Percentiles rank a stretch among this genome's conserved stretches.
Conservation (phyloP, 2,329 filamentous ascomycete species). For the Uncinocarpus reesii region DNA sequence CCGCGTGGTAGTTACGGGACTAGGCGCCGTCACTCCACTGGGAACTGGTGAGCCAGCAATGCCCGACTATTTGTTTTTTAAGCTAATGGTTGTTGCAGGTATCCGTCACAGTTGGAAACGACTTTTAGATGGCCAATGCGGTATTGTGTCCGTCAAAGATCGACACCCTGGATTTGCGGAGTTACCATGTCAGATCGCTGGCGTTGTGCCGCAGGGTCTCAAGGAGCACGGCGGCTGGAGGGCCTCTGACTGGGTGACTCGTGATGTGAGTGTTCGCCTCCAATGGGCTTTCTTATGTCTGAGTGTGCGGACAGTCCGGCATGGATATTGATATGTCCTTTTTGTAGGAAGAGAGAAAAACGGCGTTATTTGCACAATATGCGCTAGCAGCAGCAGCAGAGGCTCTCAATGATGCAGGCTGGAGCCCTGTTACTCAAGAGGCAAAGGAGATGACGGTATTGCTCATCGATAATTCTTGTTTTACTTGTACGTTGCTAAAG, state of each 20-base stretch:
- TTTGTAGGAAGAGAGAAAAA: conserved; percentile 59
- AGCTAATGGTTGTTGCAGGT: conserved; percentile 37
- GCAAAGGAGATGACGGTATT: conserved; percentile 61
- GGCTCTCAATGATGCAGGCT: conserved; percentile 72
- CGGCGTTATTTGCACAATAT: conserved; percentile 88
- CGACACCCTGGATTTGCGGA: conserved; percentile 55
- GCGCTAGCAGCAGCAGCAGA: conserved; percentile 78
- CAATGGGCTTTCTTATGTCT: background rate
- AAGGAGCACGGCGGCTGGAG: conserved; percentile 37
- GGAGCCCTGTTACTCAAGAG: conserved; percentile 52
- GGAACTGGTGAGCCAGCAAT: conserved; percentile 53
- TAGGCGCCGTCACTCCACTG: conserved; percentile 72
- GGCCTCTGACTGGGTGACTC: conserved; percentile 36
- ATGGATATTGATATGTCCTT: background rate
- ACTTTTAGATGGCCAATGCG: conserved; percentile 68
- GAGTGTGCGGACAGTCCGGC: background rate
- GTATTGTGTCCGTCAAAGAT: conserved; percentile 62
- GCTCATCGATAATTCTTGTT: background rate
- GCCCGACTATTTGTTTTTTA: background rate
- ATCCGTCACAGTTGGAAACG: conserved; percentile 68
- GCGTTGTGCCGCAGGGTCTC: conserved; percentile 57
- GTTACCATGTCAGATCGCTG: conserved; percentile 76
- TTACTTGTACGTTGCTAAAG: background rate
- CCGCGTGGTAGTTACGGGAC: conserved; percentile 72
- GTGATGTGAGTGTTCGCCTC: conserved; percentile 28